Evolutionary conservation across 805 yeast species (phyloP), one percentile per base, ranked within the genome.

Genomic region (Kodamaea neixiangensis): DNA sequence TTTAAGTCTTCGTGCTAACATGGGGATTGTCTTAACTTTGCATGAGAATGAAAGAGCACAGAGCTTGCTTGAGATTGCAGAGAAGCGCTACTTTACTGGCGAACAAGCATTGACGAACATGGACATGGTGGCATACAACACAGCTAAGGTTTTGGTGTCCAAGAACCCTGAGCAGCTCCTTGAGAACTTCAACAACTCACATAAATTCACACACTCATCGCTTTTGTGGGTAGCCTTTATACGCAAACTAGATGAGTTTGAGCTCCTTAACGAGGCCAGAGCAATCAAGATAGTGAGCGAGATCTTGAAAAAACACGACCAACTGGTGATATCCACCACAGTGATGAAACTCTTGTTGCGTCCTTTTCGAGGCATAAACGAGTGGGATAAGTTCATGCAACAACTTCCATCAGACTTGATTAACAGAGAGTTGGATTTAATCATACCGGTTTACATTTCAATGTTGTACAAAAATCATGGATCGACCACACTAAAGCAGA

Each of bases 11-110:
- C 54, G 60, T 37, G 75, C 72, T 1, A 63, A 67, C 50, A 64
- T 74, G 68, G 79, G 77, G 1, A 61, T 74, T 1, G 68, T 65
- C 1, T 46, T 72, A 17, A 65, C 73, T 0, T 57, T 73, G 4
- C 53, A 61, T 5, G 46, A 49, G 13, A 57, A 40, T 7, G 59
- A 50, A 15, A 68, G 69, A 34, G 71, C 75, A 1, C 46, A 50
- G 19, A 55, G 54, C 34, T 57, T 74, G 7, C 57, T 71, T 41
- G 47, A 60, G 3, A 55, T 65, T n/a, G 68, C 67, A 3, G 68
- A 62, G 20, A 46, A 55, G 9, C 63, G 60, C 18, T 66, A 56
- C 49, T 56, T 58, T n/a, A 31, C 35, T 1, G 53, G 54, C 5
- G 44, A 41, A 19, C 34, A 34, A 13, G 34, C 46, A 15, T 25